phyloP scores from a whole-genome alignment of 139 green algal species.

The Tetratostichococcus sp. region DNA sequence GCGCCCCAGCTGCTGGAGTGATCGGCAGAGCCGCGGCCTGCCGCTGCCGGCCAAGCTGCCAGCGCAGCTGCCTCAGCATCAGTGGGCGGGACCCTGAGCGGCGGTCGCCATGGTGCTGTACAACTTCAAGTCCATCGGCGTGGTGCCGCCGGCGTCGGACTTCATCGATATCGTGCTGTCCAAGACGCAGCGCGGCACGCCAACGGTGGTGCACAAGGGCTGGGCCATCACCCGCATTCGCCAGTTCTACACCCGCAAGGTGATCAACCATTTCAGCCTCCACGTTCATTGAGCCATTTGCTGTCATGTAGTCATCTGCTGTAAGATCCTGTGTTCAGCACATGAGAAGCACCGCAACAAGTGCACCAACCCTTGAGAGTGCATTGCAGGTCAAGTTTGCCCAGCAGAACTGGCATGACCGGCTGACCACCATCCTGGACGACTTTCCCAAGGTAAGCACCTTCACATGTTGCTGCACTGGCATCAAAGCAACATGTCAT shows the following conservation, averaged over 20 bases:
- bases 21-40: no score
- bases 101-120: slow-evolving; percentile 69
- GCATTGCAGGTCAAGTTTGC: slow-evolving; percentile 86
- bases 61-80: no score
- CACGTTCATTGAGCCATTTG: no score
- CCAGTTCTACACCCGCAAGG: slow-evolving; percentile 99
- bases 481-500: no score
- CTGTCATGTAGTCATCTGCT: no score
- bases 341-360: no score
- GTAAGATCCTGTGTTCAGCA: no score
- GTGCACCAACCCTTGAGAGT: no score
- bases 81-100: background rate
- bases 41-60: no score
- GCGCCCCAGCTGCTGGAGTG: no score
- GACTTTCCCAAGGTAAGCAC: slow-evolving; percentile 97
- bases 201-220: slow-evolving; percentile 97
- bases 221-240: slow-evolving; percentile 93
- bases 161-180: slow-evolving; percentile 98
- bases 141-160: slow-evolving; percentile 82
- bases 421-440: slow-evolving; percentile 87
- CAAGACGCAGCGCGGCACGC: slow-evolving; percentile 94
- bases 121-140: slow-evolving; percentile 94
- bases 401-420: slow-evolving; percentile 90
- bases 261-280: no score
- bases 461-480: no score